These are phyloP conservation scores for Asterochloris sp. DNA, from an alignment of 139 green algal genomes.

Conservation along the genomic window DNA sequence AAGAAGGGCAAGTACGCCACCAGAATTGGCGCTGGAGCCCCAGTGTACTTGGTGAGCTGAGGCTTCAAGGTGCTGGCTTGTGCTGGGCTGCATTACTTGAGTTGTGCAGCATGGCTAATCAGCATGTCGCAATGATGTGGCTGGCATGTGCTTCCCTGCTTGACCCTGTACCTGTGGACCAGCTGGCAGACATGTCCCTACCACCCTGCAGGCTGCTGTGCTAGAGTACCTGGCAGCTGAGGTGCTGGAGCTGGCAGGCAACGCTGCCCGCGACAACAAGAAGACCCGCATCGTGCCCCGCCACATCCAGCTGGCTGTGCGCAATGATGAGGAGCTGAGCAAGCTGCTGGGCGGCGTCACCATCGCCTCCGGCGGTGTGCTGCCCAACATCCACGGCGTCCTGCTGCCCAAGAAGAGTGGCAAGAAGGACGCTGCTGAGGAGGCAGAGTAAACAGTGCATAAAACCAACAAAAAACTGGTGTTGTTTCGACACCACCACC, in stretches of 20 bases:
- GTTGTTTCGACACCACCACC: conserved; percentile 16
- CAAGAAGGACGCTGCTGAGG: conserved; percentile 27
- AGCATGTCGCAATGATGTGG: too few relatives aligned
- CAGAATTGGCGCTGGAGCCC: conserved; percentile 61
- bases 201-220: conserved; percentile 71
- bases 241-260: conserved; percentile 76
- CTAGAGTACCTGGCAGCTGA: conserved; percentile 85
- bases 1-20: conserved; percentile 85
- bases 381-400: conserved; percentile 87
- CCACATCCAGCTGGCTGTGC: conserved; percentile 89
- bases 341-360: conserved; percentile 84
- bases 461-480: background rate
- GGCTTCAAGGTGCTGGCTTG: background rate
- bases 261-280: conserved; percentile 79
- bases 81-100: background rate
- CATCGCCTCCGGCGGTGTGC: conserved; percentile 76
- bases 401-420: conserved; percentile 80
- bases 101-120: background rate
- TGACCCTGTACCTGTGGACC: background rate
- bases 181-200: conserved; percentile 13
- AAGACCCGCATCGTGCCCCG: conserved; percentile 78
- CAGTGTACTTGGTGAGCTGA: conserved; percentile 64
- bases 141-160: too few relatives aligned
- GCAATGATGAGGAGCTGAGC: conserved; percentile 93
- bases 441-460: background rate